A percentile compares a stretch with the other conserved stretches of the same genome.
Conservation (phyloP, 768 basidiomycete species). For the Xanthoconium purpureum region DNA sequence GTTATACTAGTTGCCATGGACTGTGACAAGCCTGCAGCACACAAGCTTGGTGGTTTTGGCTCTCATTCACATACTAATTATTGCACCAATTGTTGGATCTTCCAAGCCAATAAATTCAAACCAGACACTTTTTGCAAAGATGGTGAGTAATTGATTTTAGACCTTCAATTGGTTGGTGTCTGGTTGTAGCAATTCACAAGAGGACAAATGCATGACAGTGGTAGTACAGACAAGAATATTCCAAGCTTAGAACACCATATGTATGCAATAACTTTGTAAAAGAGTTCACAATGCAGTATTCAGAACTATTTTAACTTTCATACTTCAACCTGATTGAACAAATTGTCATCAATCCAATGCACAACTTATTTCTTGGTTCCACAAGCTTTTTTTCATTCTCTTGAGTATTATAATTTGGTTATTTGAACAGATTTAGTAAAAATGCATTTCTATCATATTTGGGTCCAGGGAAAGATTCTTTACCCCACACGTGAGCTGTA, state of each 20-base stretch:
- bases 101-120: no score
- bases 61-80: neutral
- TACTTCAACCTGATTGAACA: neutral
- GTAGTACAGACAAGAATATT: neutral
- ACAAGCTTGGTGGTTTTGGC: neutral
- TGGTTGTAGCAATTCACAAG: neutral
- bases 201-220: neutral
- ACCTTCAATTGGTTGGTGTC: neutral
- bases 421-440: neutral
- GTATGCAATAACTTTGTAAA: neutral
- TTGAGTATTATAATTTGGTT: no score
- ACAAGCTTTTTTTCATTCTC: neutral
- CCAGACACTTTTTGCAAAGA: no score
- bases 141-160: no score
- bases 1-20: neutral
- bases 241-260: neutral
- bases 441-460: neutral
- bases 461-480: neutral
- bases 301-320: neutral
- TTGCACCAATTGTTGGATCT: neutral
- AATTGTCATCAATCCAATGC: neutral
- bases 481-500: neutral
- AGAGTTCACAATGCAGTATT: neutral
- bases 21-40: neutral
- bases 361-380: neutral